Conservation (phyloP, 2,329 filamentous ascomycete species). For the Xylaria sp. region DNA sequence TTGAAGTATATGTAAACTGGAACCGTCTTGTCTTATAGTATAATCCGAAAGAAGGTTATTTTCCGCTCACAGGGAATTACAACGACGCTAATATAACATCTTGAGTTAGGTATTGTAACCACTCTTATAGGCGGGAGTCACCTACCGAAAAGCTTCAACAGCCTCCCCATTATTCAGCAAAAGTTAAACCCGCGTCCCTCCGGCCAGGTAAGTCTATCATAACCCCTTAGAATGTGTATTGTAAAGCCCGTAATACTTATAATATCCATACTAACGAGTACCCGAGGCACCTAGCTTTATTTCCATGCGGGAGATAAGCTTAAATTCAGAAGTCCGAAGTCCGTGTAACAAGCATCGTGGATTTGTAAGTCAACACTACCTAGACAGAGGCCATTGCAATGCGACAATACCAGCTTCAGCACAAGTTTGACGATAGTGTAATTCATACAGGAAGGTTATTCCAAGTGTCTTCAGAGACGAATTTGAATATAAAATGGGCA, state of each 20-base stretch:
- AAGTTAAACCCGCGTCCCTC: not conserved
- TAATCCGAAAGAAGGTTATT: too few species aligned
- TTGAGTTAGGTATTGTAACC: too few species aligned
- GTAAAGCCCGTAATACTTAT: not conserved
- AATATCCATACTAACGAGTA: not conserved
- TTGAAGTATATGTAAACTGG: too few species aligned
- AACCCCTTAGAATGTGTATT: not conserved
- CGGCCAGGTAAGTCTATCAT: not conserved
- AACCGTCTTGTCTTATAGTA: too few species aligned
- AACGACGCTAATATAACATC: too few species aligned
- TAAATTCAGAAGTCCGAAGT: conserved; percentile 10
- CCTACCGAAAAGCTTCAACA: not conserved
- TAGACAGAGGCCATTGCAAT: not conserved
- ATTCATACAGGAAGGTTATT: not conserved
- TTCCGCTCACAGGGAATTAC: too few species aligned
- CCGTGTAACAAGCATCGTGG: conserved; percentile 1
- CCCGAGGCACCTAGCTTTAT: not conserved
- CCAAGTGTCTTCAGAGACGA: not conserved
- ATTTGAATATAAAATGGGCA: conserved; percentile 5
- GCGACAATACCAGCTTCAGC: not conserved
- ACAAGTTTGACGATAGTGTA: not conserved
- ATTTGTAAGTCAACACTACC: conserved; percentile 3
- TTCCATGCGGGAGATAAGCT: conserved; percentile 15
- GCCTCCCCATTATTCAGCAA: not conserved
- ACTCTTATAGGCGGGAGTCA: too few species aligned